A percentile compares a stretch with the other conserved stretches of the same genome.
phyloP scores from a whole-genome alignment of 805 yeast species.

The Lipomyces yamanashiensis region DNA sequence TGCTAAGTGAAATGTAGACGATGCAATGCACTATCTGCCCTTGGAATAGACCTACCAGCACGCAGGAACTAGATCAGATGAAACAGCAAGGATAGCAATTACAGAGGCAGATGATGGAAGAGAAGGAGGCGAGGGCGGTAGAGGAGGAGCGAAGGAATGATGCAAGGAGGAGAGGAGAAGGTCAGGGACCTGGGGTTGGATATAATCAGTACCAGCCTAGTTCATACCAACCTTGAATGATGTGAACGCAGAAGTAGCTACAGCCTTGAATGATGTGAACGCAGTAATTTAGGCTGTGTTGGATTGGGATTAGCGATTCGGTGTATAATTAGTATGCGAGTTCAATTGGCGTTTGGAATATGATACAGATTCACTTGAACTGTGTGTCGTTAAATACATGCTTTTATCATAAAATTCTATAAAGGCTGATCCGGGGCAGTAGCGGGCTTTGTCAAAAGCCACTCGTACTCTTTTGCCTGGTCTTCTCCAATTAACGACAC shows the following conservation, averaged over 20 bases:
- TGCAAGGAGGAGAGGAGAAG: neutral
- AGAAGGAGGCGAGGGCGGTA: constrained; percentile 3
- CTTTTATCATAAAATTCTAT: neutral
- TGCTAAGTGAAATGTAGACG: neutral
- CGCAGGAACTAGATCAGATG: constrained; percentile 18
- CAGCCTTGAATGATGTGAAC: constrained; percentile 8
- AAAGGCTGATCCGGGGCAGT: constrained; percentile 25
- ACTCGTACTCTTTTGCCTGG: constrained; percentile 46
- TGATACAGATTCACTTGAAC: no score
- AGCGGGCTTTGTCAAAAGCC: constrained; percentile 44
- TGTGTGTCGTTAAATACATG: neutral
- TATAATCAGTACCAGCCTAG: constrained; percentile 19
- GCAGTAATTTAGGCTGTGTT: no score
- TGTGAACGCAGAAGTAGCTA: no score
- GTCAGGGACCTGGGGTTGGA: constrained; percentile 22
- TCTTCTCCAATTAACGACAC: constrained; percentile 48
- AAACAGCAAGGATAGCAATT: constrained; percentile 8
- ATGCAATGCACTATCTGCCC: constrained; percentile 31
- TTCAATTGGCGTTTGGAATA: neutral
- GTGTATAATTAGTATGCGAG: neutral
- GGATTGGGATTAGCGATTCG: neutral
- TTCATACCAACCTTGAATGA: constrained; percentile 11
- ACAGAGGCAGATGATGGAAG: constrained; percentile 9
- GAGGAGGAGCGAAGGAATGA: neutral
- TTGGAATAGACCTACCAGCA: constrained; percentile 7